phyloP scores from a whole-genome alignment of 140 eudicot genomes.

The Ambrosia hybrid region DNA sequence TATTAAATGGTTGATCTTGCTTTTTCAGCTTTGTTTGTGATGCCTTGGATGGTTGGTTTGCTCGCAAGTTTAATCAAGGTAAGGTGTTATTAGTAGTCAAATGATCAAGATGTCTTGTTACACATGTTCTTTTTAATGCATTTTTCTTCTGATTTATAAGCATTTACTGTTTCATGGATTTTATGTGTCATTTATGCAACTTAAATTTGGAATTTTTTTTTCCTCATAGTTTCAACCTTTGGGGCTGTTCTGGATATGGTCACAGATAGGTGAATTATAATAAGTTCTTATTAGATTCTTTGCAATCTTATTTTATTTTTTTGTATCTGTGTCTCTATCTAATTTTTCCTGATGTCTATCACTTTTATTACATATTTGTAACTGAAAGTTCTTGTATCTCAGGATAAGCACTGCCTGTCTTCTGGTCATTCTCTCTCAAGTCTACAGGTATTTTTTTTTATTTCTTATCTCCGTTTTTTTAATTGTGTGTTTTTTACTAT shows the following conservation, averaged over 20 bases:
- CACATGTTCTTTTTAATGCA: not conserved
- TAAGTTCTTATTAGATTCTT: conserved; percentile 6
- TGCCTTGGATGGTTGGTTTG: conserved; percentile 98
- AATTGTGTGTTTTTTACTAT: not conserved
- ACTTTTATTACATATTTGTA: conserved; percentile 8
- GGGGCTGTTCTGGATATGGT: conserved; percentile 99
- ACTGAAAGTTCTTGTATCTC: conserved; percentile 28
- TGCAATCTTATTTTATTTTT: not conserved
- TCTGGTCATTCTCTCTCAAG: conserved; percentile 85
- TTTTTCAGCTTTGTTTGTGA: conserved; percentile 86
- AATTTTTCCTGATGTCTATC: conserved; percentile 11
- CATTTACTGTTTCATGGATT: not conserved
- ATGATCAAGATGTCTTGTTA: conserved; percentile 11
- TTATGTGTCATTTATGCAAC: not conserved
- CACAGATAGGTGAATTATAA: conserved; percentile 67
- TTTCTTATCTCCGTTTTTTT: too few species aligned
- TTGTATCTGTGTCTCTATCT: not conserved
- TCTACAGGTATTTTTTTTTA: conserved; percentile 56
- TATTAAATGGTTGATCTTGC: conserved; percentile 12
- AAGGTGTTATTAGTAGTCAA: conserved; percentile 16
- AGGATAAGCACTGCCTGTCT: conserved; percentile 98
- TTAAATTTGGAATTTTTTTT: not conserved
- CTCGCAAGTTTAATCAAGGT: conserved; percentile 97
- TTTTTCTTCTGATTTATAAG: not conserved
- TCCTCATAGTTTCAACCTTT: conserved; percentile 71